A percentile compares a stretch with the other conserved stretches of the same genome.
Evolutionary conservation across 306 rosid genomes (phyloP).

Genomic region (Rosa persica): DNA sequence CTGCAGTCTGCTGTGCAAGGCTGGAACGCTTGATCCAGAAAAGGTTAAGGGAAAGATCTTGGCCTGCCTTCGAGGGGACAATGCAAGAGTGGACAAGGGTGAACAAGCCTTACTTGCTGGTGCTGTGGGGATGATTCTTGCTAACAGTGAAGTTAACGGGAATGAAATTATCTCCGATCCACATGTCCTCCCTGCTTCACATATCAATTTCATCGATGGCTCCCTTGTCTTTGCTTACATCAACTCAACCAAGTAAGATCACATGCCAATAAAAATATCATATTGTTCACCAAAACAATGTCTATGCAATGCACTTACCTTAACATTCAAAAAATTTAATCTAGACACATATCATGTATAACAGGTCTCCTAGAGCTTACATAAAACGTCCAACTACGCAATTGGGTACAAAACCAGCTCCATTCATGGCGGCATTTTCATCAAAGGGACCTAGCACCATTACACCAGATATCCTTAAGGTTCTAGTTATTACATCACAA

Average conservation of each 20-base stretch:
- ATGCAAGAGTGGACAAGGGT: conserved; percentile 87
- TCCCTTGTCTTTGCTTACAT: conserved; percentile 42
- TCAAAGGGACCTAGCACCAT: conserved; percentile 78
- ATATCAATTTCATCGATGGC: conserved; percentile 60
- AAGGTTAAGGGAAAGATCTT: conserved; percentile 85
- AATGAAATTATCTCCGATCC: conserved; percentile 88
- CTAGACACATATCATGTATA: background rate
- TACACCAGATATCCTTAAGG: conserved; percentile 84
- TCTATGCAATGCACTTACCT: background rate
- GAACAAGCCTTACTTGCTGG: conserved; percentile 74
- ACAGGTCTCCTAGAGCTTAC: conserved; percentile 63
- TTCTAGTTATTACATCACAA: conserved; percentile 17
- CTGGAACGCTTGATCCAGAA: conserved; percentile 68
- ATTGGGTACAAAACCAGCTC: conserved; percentile 74
- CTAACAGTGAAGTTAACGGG: conserved; percentile 48
- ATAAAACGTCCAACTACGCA: conserved; percentile 58
- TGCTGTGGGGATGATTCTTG: conserved; percentile 87
- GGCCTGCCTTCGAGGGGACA: conserved; percentile 76
- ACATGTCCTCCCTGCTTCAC: conserved; percentile 86
- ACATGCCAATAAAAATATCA: background rate
- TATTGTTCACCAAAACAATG: conserved; percentile 1
- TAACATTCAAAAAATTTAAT: background rate
- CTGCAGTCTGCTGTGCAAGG: conserved; percentile 68
- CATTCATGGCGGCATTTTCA: conserved; percentile 91
- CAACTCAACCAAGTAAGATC: conserved; percentile 69